These are phyloP conservation scores for Malus fusca DNA, from an alignment of 306 rosid genomes.

Conservation along the genomic window DNA sequence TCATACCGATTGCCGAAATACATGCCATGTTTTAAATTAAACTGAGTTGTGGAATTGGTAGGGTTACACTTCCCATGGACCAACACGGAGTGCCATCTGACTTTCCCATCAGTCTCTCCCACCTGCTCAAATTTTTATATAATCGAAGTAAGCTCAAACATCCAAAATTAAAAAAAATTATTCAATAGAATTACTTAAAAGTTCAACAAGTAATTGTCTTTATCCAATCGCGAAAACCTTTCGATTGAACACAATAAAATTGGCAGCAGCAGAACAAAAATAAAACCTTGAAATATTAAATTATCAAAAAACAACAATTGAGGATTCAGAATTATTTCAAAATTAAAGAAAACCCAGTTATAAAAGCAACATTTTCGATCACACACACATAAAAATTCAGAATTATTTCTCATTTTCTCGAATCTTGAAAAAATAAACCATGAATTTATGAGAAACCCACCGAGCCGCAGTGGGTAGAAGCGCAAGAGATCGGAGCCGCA, in stretches of 20 bases:
- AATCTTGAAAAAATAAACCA: not conserved
- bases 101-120: conserved; percentile 34
- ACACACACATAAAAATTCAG: not conserved
- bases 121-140: conserved; percentile 30
- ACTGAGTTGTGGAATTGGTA: conserved; percentile 16
- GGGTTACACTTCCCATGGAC: conserved; percentile 25
- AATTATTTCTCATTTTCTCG: not conserved
- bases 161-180: too few relatives aligned
- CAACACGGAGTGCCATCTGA: conserved; percentile 52
- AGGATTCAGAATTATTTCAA: not conserved
- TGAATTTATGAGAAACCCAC: conserved; percentile 15
- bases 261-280: not conserved
- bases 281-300: not conserved
- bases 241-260: not conserved
- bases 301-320: not conserved
- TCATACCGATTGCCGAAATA: conserved; percentile 52
- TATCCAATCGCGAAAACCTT: not conserved
- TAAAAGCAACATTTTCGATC: not conserved
- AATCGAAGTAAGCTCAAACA: not conserved
- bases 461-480: conserved; percentile 21
- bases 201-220: not conserved
- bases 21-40: conserved; percentile 24
- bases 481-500: conserved; percentile 34
- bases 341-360: not conserved
- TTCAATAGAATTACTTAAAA: not conserved